A percentile compares a stretch with the other conserved stretches of the same genome.
These are phyloP conservation scores for Stagonosporopsis chrysanthemi DNA, from an alignment of 2,329 filamentous ascomycete species.

Conservation along the genomic window DNA sequence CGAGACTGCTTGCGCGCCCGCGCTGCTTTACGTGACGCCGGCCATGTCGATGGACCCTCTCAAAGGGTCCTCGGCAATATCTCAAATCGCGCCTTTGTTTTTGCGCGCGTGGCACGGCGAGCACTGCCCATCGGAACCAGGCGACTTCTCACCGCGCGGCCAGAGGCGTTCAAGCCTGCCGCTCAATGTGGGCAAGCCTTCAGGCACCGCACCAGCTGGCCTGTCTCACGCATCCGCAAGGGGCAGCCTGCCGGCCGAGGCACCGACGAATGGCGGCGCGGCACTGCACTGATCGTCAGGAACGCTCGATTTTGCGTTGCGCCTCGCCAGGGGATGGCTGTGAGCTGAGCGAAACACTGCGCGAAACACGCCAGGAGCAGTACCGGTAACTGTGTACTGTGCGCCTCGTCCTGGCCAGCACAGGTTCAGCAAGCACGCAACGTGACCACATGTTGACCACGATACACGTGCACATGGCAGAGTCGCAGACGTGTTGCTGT, in stretches of 20 bases:
- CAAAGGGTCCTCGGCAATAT: slow-evolving; percentile 1
- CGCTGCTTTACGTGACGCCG: slow-evolving; percentile 10
- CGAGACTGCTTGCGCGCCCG: slow-evolving; percentile 14
- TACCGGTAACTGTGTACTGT: slow-evolving; percentile 16
- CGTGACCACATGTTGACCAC: slow-evolving; percentile 6
- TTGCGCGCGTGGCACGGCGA: slow-evolving; percentile 2
- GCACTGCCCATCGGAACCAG: background rate
- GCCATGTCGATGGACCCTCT: background rate
- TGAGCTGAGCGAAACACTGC: slow-evolving; percentile 27
- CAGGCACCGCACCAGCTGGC: slow-evolving; percentile 25
- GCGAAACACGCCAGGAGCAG: slow-evolving; percentile 28
- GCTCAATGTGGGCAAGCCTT: slow-evolving; percentile 29
- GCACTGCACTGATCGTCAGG: slow-evolving; percentile 42
- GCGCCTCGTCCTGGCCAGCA: slow-evolving; percentile 26
- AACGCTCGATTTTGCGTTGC: slow-evolving; percentile 27
- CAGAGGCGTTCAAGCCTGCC: slow-evolving; percentile 22
- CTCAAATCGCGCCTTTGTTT: background rate
- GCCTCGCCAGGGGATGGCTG: slow-evolving; percentile 29
- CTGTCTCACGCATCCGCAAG: slow-evolving; percentile 41
- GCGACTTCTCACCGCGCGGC: slow-evolving; percentile 6
- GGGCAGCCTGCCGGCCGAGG: slow-evolving; percentile 24
- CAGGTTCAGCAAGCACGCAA: slow-evolving; percentile 10
- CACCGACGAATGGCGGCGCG: slow-evolving; percentile 32
- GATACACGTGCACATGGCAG: slow-evolving; percentile 25
- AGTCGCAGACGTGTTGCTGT: slow-evolving; percentile 14